Evolutionary conservation across 345 rosid genomes (phyloP), one percentile per base, ranked within the genome.

Genomic region (Leavenworthia alabamica): DNA sequence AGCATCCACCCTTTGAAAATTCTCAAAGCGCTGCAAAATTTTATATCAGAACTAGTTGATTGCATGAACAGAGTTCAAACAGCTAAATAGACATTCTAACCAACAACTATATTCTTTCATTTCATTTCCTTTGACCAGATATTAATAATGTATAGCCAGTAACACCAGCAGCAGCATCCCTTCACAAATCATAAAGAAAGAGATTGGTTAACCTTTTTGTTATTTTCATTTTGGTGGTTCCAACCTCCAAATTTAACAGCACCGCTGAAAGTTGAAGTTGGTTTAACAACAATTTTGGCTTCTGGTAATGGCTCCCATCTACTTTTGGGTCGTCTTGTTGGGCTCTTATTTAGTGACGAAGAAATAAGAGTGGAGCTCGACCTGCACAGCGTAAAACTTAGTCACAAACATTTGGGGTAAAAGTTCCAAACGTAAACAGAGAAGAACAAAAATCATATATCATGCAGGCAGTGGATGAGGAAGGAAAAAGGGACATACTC

Each of bases 271-370:
- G 60, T 57, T 64, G 80, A 54, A 66, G 72, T 67, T 43, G 76
- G 63, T 49, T 78, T 83, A 37, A 80, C 86, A 64, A 70, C 66
- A 8, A 67, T 55, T 67, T 87, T 90, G 68, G 77, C 82, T 74
- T 84, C 96, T 20, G 67, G 79, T 62, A 94, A 56, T 56, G 99
- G 99, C 83, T 90, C 99, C 99, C 99, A 94, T 74, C 99, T 82
- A 66, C 99, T 92, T 76, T 92, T 92, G 54, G 87, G 47, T 70
- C 93, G 80, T 75, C 80, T 81, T 46, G 76, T 68, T 56, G 95
- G 93, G 70, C 95, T 90, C 73, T 73, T 87, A 59, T 70, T 75
- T 37, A 77, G 68, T 56, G 73, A 66, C 6, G 79, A 29, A 67
- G 77, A 71, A 50, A 66, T 43, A 55, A 66, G 61, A 31, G 61